Conservation (phyloP, 352 stramenopile species). For the Phytopythium vexans region DNA sequence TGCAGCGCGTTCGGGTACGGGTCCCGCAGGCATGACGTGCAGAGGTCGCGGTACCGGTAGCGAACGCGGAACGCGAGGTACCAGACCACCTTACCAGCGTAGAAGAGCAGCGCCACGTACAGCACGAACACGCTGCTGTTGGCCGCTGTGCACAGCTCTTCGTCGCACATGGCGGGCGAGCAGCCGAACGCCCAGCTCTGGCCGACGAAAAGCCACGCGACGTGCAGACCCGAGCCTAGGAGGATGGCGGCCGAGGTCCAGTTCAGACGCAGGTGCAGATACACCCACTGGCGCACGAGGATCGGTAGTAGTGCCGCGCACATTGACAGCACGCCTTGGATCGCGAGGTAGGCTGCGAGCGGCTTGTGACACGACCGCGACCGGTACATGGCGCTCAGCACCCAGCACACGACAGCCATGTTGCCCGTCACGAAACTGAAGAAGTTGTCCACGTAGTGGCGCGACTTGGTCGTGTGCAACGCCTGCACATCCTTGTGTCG, state of each 20-base stretch:
- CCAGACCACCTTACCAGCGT: constrained; percentile 34
- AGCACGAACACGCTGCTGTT: constrained; percentile 31
- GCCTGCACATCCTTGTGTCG: constrained; percentile 7
- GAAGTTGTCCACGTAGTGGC: constrained; percentile 29
- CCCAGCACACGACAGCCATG: constrained; percentile 27
- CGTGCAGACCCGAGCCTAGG: constrained; percentile 14
- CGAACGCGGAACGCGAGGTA: constrained; percentile 29
- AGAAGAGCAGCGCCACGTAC: constrained; percentile 25
- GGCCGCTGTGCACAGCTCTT: constrained; percentile 25
- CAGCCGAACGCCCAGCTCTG: constrained; percentile 32
- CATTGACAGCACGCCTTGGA: constrained; percentile 26
- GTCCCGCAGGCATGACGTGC: constrained; percentile 25
- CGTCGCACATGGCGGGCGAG: constrained; percentile 26
- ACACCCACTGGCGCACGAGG: constrained; percentile 37
- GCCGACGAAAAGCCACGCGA: constrained; percentile 26
- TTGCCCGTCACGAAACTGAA: constrained; percentile 36
- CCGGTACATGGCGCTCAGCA: constrained; percentile 23
- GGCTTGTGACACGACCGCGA: constrained; percentile 22
- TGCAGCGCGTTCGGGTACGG: constrained; percentile 25
- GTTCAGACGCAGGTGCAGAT: constrained; percentile 31
- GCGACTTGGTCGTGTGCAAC: constrained; percentile 13
- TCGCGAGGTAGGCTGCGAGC: constrained; percentile 23
- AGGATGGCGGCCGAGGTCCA: constrained; percentile 12
- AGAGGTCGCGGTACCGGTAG: constrained; percentile 29
- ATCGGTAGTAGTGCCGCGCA: constrained; percentile 28